Evolutionary conservation across 805 yeast species (phyloP).

Genomic region (Saccharomyces kudriavzevii): DNA sequence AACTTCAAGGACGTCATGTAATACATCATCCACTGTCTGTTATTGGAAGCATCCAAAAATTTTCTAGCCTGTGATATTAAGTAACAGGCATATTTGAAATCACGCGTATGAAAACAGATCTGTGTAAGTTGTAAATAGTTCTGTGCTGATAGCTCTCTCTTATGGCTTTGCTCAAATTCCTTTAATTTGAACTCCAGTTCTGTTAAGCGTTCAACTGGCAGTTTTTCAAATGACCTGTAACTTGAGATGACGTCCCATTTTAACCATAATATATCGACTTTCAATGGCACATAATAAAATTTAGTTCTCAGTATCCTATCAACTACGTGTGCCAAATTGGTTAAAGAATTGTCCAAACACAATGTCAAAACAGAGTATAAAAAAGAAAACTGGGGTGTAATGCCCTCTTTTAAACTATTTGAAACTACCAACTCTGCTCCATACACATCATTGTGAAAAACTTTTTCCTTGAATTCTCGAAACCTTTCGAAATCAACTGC

Average conservation of each 20-base stretch:
- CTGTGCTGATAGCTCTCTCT: constrained; percentile 12
- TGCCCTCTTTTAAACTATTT: constrained; percentile 18
- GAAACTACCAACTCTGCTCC: constrained; percentile 11
- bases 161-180: constrained; percentile 12
- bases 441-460: constrained; percentile 6
- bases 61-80: constrained; percentile 5
- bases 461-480: constrained; percentile 1
- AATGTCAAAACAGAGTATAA: constrained; percentile 15
- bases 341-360: constrained; percentile 9
- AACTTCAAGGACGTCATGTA: constrained; percentile 16
- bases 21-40: constrained; percentile 17
- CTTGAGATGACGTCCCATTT: constrained; percentile 8
- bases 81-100: constrained; percentile 7
- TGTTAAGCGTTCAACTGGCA: not conserved
- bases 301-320: constrained; percentile 12
- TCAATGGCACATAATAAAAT: constrained; percentile 15
- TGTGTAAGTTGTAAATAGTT: constrained; percentile 20
- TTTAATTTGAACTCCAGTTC: constrained; percentile 4
- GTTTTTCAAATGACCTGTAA: constrained; percentile 1
- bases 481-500: constrained; percentile 10
- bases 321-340: constrained; percentile 14
- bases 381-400: constrained; percentile 15
- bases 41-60: constrained; percentile 8
- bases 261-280: constrained; percentile 20
- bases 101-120: constrained; percentile 10